A percentile compares a stretch with the other conserved stretches of the same genome.
Conservation (phyloP, 2,329 filamentous ascomycete species). For the Phyllosticta citribraziliensis region DNA sequence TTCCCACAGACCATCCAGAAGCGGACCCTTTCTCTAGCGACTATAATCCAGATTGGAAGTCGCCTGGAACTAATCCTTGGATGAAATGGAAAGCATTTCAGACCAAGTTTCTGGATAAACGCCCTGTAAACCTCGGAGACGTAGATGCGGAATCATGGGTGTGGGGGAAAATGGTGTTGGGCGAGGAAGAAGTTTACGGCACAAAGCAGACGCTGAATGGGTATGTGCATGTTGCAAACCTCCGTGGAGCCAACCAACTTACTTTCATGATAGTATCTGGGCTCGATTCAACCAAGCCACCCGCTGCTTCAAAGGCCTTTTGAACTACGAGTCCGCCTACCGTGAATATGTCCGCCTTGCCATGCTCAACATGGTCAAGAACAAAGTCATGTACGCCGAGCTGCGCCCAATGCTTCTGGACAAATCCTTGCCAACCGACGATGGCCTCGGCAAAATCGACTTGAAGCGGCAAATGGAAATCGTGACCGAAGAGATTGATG, state of each 20-base stretch:
- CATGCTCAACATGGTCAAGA: constrained; percentile 51
- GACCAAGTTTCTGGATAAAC: constrained; percentile 20
- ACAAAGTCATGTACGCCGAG: constrained; percentile 63
- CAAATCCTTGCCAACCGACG: constrained; percentile 51
- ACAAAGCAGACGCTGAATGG: constrained; percentile 15
- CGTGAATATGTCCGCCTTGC: constrained; percentile 49
- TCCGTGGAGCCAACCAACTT: background rate
- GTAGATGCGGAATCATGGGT: constrained; percentile 43
- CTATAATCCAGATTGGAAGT: constrained; percentile 33
- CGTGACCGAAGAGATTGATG: constrained; percentile 43
- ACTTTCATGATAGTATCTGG: constrained; percentile 34
- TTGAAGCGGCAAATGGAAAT: constrained; percentile 53
- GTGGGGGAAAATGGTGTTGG: constrained; percentile 51
- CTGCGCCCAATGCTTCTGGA: constrained; percentile 60
- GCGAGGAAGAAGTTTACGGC: constrained; percentile 50
- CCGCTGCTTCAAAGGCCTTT: constrained; percentile 61
- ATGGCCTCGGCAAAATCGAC: constrained; percentile 43
- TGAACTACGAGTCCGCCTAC: constrained; percentile 58
- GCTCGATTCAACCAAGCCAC: constrained; percentile 59
- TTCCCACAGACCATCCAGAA: constrained; percentile 19
- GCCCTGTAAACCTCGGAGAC: constrained; percentile 12
- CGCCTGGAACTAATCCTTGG: constrained; percentile 23
- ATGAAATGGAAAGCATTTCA: constrained; percentile 40
- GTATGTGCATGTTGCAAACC: background rate
- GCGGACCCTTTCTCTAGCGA: constrained; percentile 38